Base-by-base conservation (phyloP, 73 alveolate species). In the Stentor coeruleus region DNA sequence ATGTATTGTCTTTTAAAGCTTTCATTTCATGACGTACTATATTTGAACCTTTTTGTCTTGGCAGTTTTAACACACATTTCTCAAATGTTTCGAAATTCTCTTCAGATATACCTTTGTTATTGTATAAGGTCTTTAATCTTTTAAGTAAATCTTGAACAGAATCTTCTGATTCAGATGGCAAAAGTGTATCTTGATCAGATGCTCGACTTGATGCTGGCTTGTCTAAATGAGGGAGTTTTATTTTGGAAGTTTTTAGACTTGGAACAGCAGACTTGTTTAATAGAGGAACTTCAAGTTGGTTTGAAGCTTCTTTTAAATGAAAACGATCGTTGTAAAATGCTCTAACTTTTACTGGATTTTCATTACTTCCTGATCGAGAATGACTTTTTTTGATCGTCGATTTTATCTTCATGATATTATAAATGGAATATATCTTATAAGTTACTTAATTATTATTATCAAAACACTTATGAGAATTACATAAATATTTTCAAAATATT, bases 11-110 rank as follows among this genome's bases (percentile, higher is more conserved):
- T 75, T 39, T 15, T 20, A 40, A 35, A 3, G 26, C 77, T 6
- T 75, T 39, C 35, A 75, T 14, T 33, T 75, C 83, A n/a, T 36
- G 66, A 38, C 15, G 11, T 20, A 75, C 33, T 6, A 75, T 66
- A 0, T 20, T 26, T 20, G n/a, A 26, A 15, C 49, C 79, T 66
- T 66, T 66, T 20, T 20, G 11, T 26, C 79, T 20, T 26, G 79
- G 79, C 57, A 39, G 55, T 11, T 40, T 26, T 20, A 66, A 66
- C 26, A 66, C 42, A 40, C 79, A 66, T 14, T 35, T n/a, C 39
- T 2, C 39, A 2, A 31, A 20, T 39, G 38, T 35, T 75, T 75
- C 72, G 33, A 20, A 35, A 1, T 38, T 30, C 80, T 15, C 59
- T 2, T 36, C 77, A 20, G 83, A 66, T 1, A 75, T 75, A 37